A percentile compares a stretch with the other conserved stretches of the same genome.
Conservation (phyloP, 2,329 filamentous ascomycete genomes). For the Cercospora berteroae region DNA sequence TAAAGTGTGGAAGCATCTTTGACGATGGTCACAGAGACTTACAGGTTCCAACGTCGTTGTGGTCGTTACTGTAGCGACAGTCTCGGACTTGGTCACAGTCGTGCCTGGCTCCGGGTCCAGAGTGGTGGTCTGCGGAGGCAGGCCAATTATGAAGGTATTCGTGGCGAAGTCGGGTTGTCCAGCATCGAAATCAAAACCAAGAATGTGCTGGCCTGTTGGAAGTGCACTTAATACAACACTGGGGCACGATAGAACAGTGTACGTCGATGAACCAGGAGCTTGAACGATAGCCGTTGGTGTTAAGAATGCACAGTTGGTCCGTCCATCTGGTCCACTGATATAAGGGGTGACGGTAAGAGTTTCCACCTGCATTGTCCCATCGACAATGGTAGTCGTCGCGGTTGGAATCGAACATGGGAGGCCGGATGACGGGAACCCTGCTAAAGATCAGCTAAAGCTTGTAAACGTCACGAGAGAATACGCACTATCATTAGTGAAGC, state of each 20-base stretch:
- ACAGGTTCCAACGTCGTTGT: neutral
- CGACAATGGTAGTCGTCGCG: neutral
- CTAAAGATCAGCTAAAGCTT: neutral
- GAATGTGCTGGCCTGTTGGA: neutral
- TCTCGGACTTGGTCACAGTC: neutral
- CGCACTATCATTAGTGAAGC: neutral
- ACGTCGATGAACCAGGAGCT: neutral
- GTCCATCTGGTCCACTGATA: neutral
- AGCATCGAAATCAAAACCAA: conserved; percentile 1
- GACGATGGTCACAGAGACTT: neutral
- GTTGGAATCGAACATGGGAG: neutral
- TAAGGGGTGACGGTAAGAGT: neutral
- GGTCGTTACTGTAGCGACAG: neutral
- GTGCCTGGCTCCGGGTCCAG: neutral
- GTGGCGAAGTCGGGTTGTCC: neutral
- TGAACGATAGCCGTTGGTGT: neutral
- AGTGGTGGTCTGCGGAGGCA: neutral
- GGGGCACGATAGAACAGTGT: conserved; percentile 2
- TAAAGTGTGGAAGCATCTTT: neutral
- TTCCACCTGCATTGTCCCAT: neutral
- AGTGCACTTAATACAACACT: neutral
- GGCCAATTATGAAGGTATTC: neutral
- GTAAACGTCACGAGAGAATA: neutral
- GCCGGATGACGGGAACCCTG: neutral
- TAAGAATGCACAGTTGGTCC: neutral